These are phyloP conservation scores for Cafeteria roenbergensis DNA, from an alignment of 108 stramenopile genomes.

Conservation along the genomic window DNA sequence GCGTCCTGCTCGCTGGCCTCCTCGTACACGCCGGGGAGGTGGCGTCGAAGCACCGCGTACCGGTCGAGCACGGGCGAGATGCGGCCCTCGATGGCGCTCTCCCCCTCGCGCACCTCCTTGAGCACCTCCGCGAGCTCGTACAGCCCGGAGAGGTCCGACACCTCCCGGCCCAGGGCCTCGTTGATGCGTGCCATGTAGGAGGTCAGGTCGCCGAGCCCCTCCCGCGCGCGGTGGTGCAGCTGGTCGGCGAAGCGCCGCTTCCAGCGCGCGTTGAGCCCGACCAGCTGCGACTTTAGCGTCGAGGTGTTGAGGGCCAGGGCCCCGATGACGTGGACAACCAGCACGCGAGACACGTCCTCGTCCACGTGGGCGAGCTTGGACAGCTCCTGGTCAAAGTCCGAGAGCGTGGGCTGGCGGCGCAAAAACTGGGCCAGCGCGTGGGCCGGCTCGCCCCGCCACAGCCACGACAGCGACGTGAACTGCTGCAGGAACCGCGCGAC, in stretches of 20 bases:
- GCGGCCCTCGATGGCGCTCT: slow-evolving; percentile 44
- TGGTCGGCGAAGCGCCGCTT: slow-evolving; percentile 45
- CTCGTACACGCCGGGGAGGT: slow-evolving; percentile 36
- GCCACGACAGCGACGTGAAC: slow-evolving; percentile 47
- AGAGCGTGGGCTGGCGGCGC: slow-evolving; percentile 22
- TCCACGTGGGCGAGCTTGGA: slow-evolving; percentile 34
- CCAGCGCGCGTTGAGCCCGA: slow-evolving; percentile 37
- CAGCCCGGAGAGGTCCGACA: slow-evolving; percentile 35
- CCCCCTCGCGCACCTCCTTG: slow-evolving; percentile 43
- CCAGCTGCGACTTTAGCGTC: slow-evolving; percentile 46
- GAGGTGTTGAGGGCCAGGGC: slow-evolving; percentile 42
- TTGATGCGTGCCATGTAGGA: slow-evolving; percentile 37
- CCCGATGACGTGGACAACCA: slow-evolving; percentile 37
- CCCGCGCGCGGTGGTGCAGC: slow-evolving; percentile 37
- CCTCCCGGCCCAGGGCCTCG: slow-evolving; percentile 30
- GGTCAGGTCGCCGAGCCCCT: slow-evolving; percentile 33
- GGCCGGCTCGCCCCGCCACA: slow-evolving; percentile 51
- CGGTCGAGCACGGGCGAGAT: slow-evolving; percentile 47
- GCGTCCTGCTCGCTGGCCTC: slow-evolving; percentile 45
- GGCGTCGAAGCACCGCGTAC: slow-evolving; percentile 47
- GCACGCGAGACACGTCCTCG: slow-evolving; percentile 31
- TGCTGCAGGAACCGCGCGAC: slow-evolving; percentile 33
- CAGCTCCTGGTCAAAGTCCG: slow-evolving; percentile 39
- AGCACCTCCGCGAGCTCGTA: slow-evolving; percentile 40
- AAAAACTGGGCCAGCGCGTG: slow-evolving; percentile 28